Base-by-base conservation (phyloP, 1,139 yeast genomes). In the Scheffersomyces cryptocercus region DNA sequence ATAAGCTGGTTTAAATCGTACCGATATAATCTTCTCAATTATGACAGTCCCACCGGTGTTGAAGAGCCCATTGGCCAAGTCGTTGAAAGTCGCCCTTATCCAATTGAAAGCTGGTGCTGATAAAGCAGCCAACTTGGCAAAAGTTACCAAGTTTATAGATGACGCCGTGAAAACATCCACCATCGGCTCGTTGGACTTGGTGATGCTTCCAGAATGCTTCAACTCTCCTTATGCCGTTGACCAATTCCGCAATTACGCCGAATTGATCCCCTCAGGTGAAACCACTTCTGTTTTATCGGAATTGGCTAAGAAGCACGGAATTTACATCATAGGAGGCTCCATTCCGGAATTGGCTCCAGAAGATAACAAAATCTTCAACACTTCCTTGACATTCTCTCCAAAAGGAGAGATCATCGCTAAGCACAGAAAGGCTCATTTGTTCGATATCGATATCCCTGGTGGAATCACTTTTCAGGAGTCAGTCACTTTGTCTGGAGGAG, bases 161-260 rank as follows among this genome's bases (percentile, higher is more conserved):
- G 70, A 69, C 29, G 88, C 89, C 3, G 63, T 81, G 20, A 46
- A 55, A 3, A 67, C 74, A 39, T 70, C 82, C 30, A 80, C 81
- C 29, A 68, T 72, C 33, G 72, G 62, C 2, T 61, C 59, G 38
- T 50, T 84, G 13, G 86, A 85, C 51, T 65, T 84, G 46, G 77
- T 86, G n/a, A 84, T 86, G 62, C 69, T 86, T 39, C 95, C 95
- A 5, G 98, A 93, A 68, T 91, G 97, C 67, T 93, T 91, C 79
- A 91, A 91, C 64, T 87, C 97, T 1, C 98, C 98, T 4, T 93
- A 93, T 59, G 85, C 96, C 0, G 96, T 89, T 28, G 81, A 82
- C 46, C 86, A 93, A 47, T 93, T 93, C 65, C 81, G 86, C 26
- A 82, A 87, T 49, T 91, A 91, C 61, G 90, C 96, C 8, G 98